Conservation (phyloP, 306 rosid genomes). For the Malus sylvestris region DNA sequence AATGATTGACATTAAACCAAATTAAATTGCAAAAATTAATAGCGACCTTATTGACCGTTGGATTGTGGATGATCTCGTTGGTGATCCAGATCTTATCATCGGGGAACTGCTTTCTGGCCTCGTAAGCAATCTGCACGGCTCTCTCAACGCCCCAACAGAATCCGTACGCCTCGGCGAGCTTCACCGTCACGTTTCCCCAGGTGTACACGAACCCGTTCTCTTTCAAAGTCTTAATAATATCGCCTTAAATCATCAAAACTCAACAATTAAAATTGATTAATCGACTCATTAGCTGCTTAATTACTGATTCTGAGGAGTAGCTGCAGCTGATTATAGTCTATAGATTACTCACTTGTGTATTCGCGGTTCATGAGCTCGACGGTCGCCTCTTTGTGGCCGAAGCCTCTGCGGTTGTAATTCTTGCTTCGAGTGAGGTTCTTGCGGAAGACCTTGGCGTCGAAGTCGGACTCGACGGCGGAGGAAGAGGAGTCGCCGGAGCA, state of each 20-base stretch:
- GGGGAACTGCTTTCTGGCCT: constrained; percentile 93
- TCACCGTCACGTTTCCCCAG: constrained; percentile 90
- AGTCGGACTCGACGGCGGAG: constrained; percentile 43
- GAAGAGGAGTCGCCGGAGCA: constrained; percentile 49
- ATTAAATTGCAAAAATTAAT: neutral
- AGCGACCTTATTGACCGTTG: constrained; percentile 79
- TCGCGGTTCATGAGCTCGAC: constrained; percentile 83
- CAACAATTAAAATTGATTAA: neutral
- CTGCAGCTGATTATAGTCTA: neutral
- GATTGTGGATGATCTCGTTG: constrained; percentile 95
- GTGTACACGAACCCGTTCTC: constrained; percentile 70
- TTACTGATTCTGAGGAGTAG: neutral
- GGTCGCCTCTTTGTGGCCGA: constrained; percentile 83
- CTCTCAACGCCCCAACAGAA: constrained; percentile 99
- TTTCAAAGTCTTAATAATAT: constrained; percentile 70
- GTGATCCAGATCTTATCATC: constrained; percentile 79
- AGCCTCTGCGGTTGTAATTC: constrained; percentile 82
- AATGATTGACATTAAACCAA: neutral
- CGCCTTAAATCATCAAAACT: constrained; percentile 40
- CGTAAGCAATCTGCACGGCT: constrained; percentile 97
- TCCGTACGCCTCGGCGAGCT: constrained; percentile 87
- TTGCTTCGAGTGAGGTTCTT: constrained; percentile 80
- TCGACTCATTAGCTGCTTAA: neutral
- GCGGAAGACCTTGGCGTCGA: constrained; percentile 81
- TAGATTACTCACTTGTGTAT: constrained; percentile 71